Percentiles rank a stretch among this genome's conserved stretches.
These are phyloP conservation scores for Ophiosphaerella korrae DNA, from an alignment of 2,329 filamentous ascomycete genomes.

Conservation along the genomic window DNA sequence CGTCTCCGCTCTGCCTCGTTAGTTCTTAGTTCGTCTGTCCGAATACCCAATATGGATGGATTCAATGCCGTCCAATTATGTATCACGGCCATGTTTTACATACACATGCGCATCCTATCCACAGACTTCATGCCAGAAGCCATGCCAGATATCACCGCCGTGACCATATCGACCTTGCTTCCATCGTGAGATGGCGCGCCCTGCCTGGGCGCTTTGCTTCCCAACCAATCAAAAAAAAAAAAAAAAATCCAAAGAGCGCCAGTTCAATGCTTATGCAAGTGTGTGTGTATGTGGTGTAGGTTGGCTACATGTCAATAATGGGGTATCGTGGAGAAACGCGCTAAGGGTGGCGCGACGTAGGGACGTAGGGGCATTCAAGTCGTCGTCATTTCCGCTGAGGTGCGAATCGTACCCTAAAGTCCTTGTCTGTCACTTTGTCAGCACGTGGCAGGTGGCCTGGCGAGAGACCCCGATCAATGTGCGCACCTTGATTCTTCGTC, in stretches of 20 bases:
- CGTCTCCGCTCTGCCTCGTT: no score
- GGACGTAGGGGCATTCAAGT: slow-evolving; percentile 9
- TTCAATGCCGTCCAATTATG: no score
- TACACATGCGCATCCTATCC: background rate
- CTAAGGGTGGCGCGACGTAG: slow-evolving; percentile 30
- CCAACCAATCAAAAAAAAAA: background rate
- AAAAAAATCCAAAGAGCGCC: slow-evolving; percentile 28
- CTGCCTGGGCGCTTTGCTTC: background rate
- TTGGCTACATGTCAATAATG: slow-evolving; percentile 25
- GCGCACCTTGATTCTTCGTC: slow-evolving; percentile 61
- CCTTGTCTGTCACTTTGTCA: slow-evolving; percentile 48
- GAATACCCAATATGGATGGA: no score
- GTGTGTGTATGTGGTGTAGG: slow-evolving; percentile 25
- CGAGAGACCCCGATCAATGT: no score
- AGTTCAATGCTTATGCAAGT: slow-evolving; percentile 38
- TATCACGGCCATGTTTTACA: background rate
- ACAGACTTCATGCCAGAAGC: background rate
- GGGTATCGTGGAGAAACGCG: slow-evolving; percentile 44
- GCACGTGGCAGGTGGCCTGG: background rate
- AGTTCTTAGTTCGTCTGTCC: no score
- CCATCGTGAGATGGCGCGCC: background rate
- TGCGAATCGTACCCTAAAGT: slow-evolving; percentile 53
- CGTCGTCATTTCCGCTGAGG: slow-evolving; percentile 41
- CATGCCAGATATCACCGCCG: no score
- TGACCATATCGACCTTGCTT: background rate